phyloP scores from a whole-genome alignment of 2,329 filamentous ascomycete genomes.

The Cryphonectria radicalis region DNA sequence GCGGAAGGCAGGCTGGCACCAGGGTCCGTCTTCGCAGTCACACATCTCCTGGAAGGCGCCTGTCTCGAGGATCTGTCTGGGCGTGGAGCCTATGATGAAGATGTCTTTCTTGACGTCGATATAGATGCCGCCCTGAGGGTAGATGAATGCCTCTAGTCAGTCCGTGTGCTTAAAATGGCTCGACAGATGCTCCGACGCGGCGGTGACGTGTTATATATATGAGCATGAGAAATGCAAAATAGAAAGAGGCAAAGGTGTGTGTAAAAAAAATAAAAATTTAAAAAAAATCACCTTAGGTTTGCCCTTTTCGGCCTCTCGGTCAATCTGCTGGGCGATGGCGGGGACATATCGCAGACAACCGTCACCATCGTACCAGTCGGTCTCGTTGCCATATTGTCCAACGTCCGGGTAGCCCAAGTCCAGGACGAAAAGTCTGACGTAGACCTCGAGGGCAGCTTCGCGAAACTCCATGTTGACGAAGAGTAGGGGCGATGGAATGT shows the following conservation, averaged over 20 bases:
- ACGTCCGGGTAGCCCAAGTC: neutral
- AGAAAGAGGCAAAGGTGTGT: neutral
- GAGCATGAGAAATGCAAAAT: neutral
- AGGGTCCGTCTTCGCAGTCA: neutral
- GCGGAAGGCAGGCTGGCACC: neutral
- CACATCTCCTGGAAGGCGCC: neutral
- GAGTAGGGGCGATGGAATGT: slow-evolving; percentile 1
- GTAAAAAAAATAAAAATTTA: too few relatives aligned
- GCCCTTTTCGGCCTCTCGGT: neutral
- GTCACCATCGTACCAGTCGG: neutral
- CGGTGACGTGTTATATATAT: neutral
- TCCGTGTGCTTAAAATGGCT: neutral
- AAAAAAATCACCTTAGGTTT: neutral
- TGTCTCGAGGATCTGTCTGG: neutral
- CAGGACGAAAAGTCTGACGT: slow-evolving; percentile 7
- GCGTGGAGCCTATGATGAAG: slow-evolving; percentile 15
- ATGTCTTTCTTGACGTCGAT: slow-evolving; percentile 11
- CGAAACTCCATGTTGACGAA: slow-evolving; percentile 14
- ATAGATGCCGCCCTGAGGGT: slow-evolving; percentile 15
- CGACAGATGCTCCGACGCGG: neutral
- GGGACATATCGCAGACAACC: neutral
- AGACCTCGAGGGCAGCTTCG: slow-evolving; percentile 6
- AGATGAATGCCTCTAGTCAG: neutral
- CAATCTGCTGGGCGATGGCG: neutral
- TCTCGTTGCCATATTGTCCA: neutral